phyloP scores from a whole-genome alignment of 2,329 filamentous ascomycete genomes.

The Aciculosporium take region DNA sequence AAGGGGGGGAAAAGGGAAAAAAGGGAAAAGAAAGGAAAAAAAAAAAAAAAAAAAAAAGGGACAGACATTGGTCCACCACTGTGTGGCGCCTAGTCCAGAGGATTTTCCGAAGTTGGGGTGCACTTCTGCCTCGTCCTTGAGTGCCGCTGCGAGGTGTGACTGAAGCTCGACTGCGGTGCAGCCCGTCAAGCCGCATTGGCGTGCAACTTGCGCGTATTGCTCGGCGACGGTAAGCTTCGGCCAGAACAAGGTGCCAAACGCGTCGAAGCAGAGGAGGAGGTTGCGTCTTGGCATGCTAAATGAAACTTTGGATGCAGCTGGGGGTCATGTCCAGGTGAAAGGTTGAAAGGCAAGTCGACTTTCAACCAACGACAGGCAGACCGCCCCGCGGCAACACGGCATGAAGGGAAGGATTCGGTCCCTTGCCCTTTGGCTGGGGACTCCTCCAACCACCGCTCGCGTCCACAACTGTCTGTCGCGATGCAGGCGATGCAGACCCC shows the following conservation, averaged over 20 bases:
- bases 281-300: slow-evolving; percentile 20
- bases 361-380: too few species aligned
- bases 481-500: too few species aligned
- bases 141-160: slow-evolving; percentile 24
- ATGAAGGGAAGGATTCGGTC: too few species aligned
- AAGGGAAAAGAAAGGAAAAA: background rate
- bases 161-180: slow-evolving; percentile 27
- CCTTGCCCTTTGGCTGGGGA: too few species aligned
- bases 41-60: background rate
- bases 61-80: slow-evolving; percentile 47
- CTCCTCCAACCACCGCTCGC: too few species aligned
- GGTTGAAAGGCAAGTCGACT: background rate
- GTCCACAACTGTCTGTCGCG: too few species aligned
- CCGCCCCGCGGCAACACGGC: too few species aligned
- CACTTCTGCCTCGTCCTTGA: slow-evolving; percentile 28
- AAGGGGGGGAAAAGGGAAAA: too few species aligned
- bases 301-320: background rate
- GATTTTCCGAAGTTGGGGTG: slow-evolving; percentile 47
- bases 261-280: slow-evolving; percentile 47
- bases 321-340: too few species aligned
- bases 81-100: slow-evolving; percentile 32
- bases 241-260: slow-evolving; percentile 49
- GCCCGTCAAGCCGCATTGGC: slow-evolving; percentile 31
- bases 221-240: slow-evolving; percentile 33
- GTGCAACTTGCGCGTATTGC: slow-evolving; percentile 40